These are phyloP conservation scores for Termitomyces sp. DNA, from an alignment of 768 basidiomycete genomes.

Conservation along the genomic window DNA sequence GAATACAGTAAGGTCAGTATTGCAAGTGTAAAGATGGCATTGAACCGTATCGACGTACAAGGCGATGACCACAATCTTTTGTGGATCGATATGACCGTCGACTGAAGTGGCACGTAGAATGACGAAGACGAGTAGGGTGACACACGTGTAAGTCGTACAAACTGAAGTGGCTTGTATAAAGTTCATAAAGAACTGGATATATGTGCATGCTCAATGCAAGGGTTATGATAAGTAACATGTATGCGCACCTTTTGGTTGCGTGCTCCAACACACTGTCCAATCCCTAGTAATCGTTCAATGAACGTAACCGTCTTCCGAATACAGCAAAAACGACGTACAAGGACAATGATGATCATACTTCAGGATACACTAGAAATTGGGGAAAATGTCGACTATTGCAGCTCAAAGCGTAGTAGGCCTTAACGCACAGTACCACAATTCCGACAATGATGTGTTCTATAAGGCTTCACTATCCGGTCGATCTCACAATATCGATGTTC, in stretches of 20 bases:
- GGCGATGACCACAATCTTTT: constrained; percentile 67
- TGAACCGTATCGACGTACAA: constrained; percentile 43
- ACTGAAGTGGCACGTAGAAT: constrained; percentile 24
- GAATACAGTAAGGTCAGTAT: background rate
- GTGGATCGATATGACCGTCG: constrained; percentile 45
- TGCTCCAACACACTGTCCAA: constrained; percentile 93
- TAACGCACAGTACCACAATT: constrained; percentile 71
- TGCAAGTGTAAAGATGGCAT: background rate
- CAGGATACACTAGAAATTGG: constrained; percentile 58
- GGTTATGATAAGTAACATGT: background rate
- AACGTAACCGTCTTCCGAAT: background rate
- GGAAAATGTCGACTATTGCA: constrained; percentile 2
- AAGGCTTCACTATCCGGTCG: constrained; percentile 68
- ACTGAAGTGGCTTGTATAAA: constrained; percentile 62
- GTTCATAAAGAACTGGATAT: constrained; percentile 71
- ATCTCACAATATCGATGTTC: constrained; percentile 61
- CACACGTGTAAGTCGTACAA: constrained; percentile 59
- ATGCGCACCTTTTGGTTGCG: constrained; percentile 73
- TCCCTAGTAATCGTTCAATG: constrained; percentile 44
- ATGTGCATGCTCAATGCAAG: background rate
- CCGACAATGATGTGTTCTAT: constrained; percentile 75
- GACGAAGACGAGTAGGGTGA: constrained; percentile 52
- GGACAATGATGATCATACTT: constrained; percentile 91
- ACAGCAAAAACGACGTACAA: constrained; percentile 44
- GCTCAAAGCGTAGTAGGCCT: background rate